Conservation (phyloP, 2,329 filamentous ascomycete species). For the Neofusicoccum laricinum region DNA sequence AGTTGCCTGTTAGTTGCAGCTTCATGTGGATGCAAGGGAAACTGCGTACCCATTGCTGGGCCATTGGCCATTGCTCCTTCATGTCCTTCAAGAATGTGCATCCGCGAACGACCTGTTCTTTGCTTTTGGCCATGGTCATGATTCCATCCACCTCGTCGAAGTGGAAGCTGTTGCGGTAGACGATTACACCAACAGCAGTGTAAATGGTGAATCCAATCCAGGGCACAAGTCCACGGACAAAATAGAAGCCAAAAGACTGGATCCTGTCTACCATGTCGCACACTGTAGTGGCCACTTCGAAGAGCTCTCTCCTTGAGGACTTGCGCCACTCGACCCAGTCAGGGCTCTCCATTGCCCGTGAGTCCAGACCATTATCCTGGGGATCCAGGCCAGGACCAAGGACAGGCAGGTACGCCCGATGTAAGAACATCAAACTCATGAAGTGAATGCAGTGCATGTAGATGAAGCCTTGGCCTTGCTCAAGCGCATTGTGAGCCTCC, state of each 20-base stretch:
- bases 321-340: conserved; percentile 37
- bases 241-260: conserved; percentile 39
- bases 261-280: conserved; percentile 42
- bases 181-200: conserved; percentile 39
- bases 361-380: not conserved
- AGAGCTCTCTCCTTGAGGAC: conserved; percentile 34
- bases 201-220: conserved; percentile 44
- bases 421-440: conserved; percentile 42
- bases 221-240: conserved; percentile 38
- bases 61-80: conserved; percentile 42
- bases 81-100: conserved; percentile 40
- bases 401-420: conserved; percentile 39
- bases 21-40: not conserved
- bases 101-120: conserved; percentile 34
- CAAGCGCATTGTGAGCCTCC: conserved; percentile 41
- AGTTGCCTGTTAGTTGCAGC: not conserved
- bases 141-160: conserved; percentile 27
- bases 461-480: conserved; percentile 40
- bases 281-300: conserved; percentile 36
- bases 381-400: conserved; percentile 31
- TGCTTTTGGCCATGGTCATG: conserved; percentile 30
- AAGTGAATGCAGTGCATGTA: conserved; percentile 44
- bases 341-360: not conserved
- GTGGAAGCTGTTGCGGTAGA: conserved; percentile 39
- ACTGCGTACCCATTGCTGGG: conserved; percentile 35